Evolutionary conservation across 495 filamentous ascomycete genomes (phyloP).

Genomic region (Elasticomyces elasticus): DNA sequence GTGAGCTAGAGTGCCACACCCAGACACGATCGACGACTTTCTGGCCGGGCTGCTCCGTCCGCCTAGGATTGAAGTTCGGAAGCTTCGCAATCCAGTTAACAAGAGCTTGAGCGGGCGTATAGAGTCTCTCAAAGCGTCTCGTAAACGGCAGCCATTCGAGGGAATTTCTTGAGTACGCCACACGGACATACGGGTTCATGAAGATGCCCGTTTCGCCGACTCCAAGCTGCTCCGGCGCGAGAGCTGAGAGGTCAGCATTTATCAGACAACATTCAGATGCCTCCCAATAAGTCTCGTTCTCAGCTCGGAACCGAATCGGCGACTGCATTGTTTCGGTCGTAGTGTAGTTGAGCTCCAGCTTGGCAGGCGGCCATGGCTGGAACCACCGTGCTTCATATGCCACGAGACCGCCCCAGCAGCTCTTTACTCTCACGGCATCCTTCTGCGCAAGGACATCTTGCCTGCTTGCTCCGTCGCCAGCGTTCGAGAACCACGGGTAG

Average conservation of each 20-base stretch:
- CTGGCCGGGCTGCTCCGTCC: conserved; percentile 4
- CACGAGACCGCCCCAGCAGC: conserved; percentile 77
- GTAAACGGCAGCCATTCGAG: conserved; percentile 25
- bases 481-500: conserved; percentile 61
- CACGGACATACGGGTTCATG: conserved; percentile 32
- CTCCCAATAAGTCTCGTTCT: conserved; percentile 60
- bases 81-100: neutral
- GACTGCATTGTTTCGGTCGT: neutral
- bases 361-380: conserved; percentile 24
- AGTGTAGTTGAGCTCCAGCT: neutral
- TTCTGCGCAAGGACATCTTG: conserved; percentile 49
- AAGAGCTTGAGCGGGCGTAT: neutral
- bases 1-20: conserved; percentile 3
- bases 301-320: conserved; percentile 56
- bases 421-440: conserved; percentile 62
- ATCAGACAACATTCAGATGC: conserved; percentile 64
- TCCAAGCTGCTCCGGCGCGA: neutral
- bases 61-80: neutral
- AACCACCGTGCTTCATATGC: conserved; percentile 66
- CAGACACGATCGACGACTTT: conserved; percentile 8
- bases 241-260: conserved; percentile 25
- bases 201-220: conserved; percentile 24
- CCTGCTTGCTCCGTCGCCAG: conserved; percentile 48
- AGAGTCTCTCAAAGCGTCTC: conserved; percentile 25
- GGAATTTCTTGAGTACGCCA: conserved; percentile 24